Base-by-base conservation (phyloP, 2,329 filamentous ascomycete genomes). In the Fusarium tjaetaba region DNA sequence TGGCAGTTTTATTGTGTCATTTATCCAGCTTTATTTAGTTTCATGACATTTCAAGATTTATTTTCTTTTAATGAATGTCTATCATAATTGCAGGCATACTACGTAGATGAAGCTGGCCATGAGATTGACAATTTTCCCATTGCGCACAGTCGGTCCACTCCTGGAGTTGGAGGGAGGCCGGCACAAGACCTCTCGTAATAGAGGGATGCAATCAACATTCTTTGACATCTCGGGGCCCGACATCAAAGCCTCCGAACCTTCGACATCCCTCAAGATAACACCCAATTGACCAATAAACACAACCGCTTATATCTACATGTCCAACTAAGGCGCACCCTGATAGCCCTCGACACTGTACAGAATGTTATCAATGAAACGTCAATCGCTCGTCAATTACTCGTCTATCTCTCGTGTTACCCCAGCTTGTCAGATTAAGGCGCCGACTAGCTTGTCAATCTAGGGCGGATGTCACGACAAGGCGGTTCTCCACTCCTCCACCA, bases 381-480 rank as follows among this genome's bases (percentile, higher is more conserved):
- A 41, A 41, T 66, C 32, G 41, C 46, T 66, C 52, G 51, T 24
- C 22, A 46, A 63, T 65, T 46, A 42, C 46, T 66, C 52, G 45
- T 24, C 22, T 41, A 62, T 59, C 48, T 28, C 42, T 24, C 57
- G n/a, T 53, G 39, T 42, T 66, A 58, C 68, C 63, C 57, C 64
- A 70, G 41, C 66, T 68, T 73, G 71, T 73, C 55, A 70, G 55
- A 71, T 61, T 61, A 73, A 73, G 71, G 71, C 71, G 71, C 16
- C 38, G 55, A 66, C 58, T 71, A 73, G 70, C 61, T 73, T 52
- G 71, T 74, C 48, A 32, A 57, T 41, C 62, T 59, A 73, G 68
- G 71, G 71, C 71, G 71, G 71, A 71, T 73, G 71, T 73, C 71
- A 60, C 16, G 67, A 73, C 63, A 73, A 71, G 71, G 71, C 71